A percentile compares a stretch with the other conserved stretches of the same genome.
These are phyloP conservation scores for Mucor indicus DNA, from an alignment of 371 early-diverging fungal genomes.

Conservation along the genomic window DNA sequence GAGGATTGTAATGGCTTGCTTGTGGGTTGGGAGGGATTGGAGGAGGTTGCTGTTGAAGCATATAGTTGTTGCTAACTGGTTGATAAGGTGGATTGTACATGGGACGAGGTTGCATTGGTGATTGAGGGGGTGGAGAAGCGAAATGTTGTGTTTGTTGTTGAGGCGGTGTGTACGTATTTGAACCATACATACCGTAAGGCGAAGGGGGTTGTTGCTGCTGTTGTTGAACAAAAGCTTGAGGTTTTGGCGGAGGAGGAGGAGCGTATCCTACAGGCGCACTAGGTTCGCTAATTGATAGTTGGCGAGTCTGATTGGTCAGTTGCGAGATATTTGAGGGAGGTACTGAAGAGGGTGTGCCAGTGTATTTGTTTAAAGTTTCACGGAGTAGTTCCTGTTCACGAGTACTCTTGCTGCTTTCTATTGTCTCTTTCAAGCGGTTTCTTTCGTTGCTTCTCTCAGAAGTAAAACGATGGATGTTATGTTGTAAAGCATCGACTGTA, in stretches of 20 bases:
- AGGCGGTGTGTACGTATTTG: constrained; percentile 19
- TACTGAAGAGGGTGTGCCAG: neutral
- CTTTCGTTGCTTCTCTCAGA: constrained; percentile 69
- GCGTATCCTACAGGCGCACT: neutral
- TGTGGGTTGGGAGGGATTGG: neutral
- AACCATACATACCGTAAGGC: neutral
- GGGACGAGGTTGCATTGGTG: constrained; percentile 8
- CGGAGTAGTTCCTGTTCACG: constrained; percentile 70
- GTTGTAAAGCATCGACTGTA: constrained; percentile 57
- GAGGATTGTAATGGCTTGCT: no score
- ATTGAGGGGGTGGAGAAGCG: constrained; percentile 20
- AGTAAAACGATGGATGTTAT: constrained; percentile 66
- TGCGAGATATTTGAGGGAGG: neutral
- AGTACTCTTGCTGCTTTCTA: constrained; percentile 61
- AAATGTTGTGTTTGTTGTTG: constrained; percentile 31
- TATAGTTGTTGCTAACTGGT: neutral
- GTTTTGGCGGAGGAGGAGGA: neutral
- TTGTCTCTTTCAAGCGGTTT: constrained; percentile 52
- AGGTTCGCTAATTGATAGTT: neutral
- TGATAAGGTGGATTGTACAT: neutral
- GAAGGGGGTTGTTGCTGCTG: neutral
- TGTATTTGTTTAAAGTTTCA: constrained; percentile 60
- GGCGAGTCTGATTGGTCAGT: neutral
- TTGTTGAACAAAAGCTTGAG: neutral
- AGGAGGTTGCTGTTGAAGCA: neutral